phyloP scores from a whole-genome alignment of 371 early-diverging fungal species.

The Blastocladiella emersonii region DNA sequence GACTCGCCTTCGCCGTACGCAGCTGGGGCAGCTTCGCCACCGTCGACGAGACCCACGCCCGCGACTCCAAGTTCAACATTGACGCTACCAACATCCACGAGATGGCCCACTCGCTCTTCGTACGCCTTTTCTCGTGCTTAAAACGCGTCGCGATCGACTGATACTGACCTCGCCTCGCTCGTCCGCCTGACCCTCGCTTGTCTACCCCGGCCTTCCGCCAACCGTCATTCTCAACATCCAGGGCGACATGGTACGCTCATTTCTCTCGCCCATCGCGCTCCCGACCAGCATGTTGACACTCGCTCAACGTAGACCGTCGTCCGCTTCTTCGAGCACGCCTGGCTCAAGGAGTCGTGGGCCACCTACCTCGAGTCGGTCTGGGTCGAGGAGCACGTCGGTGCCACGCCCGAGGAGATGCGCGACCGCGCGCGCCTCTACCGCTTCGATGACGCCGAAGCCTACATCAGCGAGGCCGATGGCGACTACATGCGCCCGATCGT shows the following conservation, averaged over 20 bases:
- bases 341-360: constrained; percentile 53
- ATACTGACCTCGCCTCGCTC: too few species aligned
- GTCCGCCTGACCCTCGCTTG: too few species aligned
- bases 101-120: constrained; percentile 49
- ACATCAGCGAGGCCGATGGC: constrained; percentile 14
- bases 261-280: too few species aligned
- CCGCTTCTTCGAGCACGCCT: constrained; percentile 46
- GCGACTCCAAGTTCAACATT: constrained; percentile 13
- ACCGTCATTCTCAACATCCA: too few species aligned
- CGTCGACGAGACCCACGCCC: constrained; percentile 19
- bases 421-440: constrained; percentile 19
- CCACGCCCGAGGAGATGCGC: constrained; percentile 16
- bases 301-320: too few species aligned
- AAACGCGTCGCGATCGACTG: too few species aligned
- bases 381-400: constrained; percentile 21
- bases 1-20: too few species aligned
- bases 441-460: constrained; percentile 16
- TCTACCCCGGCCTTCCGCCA: too few species aligned
- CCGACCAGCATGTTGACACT: too few species aligned
- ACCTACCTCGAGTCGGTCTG: constrained; percentile 20
- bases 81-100: constrained; percentile 39
- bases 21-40: constrained; percentile 18
- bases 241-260: too few species aligned
- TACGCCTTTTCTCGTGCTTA: too few species aligned
- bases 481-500: constrained; percentile 33